Percentiles rank a stretch among this genome's conserved stretches.
Evolutionary conservation across 2,329 filamentous ascomycete species (phyloP).

Genomic region (Clarireedia sp.): DNA sequence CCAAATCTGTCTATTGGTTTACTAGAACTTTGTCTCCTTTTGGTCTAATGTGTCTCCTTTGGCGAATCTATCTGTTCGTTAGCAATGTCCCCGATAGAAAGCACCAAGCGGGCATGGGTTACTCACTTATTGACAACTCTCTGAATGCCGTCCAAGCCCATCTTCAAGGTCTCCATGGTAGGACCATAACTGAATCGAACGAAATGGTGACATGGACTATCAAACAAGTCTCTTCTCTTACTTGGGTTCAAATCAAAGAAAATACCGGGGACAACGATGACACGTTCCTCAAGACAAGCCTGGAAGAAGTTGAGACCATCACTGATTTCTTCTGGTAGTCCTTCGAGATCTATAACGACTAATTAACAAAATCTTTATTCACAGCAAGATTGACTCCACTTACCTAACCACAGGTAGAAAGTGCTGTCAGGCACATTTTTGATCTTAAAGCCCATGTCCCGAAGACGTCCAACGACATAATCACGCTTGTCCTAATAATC

Average conservation of each 20-base stretch:
- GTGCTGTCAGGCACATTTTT: slow-evolving; percentile 81
- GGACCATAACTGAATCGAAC: slow-evolving; percentile 80
- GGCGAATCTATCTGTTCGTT: background rate
- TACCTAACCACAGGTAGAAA: slow-evolving; percentile 75
- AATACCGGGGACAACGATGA: slow-evolving; percentile 93
- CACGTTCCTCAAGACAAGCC: slow-evolving; percentile 85
- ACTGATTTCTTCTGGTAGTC: slow-evolving; percentile 70
- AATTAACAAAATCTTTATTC: background rate
- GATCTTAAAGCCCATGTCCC: slow-evolving; percentile 80
- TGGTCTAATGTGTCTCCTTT: slow-evolving; percentile 2
- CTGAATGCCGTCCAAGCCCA: slow-evolving; percentile 78
- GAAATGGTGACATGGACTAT: slow-evolving; percentile 90
- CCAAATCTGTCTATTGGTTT: background rate
- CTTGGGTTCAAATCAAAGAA: slow-evolving; percentile 96
- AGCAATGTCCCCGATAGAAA: background rate
- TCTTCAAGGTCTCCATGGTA: slow-evolving; percentile 68
- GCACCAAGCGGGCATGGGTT: too few relatives aligned
- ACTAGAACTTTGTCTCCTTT: too few relatives aligned
- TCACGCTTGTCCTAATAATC: slow-evolving; percentile 67
- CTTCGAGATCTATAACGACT: slow-evolving; percentile 44
- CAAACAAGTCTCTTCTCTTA: slow-evolving; percentile 82
- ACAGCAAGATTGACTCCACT: background rate
- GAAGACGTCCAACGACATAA: slow-evolving; percentile 73
- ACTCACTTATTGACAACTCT: slow-evolving; percentile 62
- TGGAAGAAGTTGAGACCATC: slow-evolving; percentile 97